Evolutionary conservation across 148 eudicot genomes (phyloP), one percentile per base, ranked within the genome.

Genomic region (Polygonum aviculare): DNA sequence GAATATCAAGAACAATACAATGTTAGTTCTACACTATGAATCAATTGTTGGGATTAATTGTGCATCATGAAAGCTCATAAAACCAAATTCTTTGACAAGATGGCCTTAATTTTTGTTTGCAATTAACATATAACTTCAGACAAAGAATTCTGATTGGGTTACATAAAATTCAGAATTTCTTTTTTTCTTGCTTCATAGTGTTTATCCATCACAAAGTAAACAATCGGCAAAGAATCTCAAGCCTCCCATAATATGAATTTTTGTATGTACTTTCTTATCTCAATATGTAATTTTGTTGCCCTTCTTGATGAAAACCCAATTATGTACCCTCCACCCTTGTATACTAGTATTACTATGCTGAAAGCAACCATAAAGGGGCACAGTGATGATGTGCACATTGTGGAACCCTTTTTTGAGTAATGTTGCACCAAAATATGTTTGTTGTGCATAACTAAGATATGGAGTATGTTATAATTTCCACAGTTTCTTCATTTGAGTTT

Each of bases 1-100:
- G 99, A 95, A 83, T 95, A 79, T 77, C 87, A 90, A 48, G 86
- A 88, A 41, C 94, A 89, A 72, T 73, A 85, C 77, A 83, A 81
- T 82, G 21, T 57, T 33, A 38, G 22, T 57, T 65, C 76, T 70
- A 60, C 7, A 72, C 47, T 19, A 48, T 65, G 44, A 15, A 36
- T 9, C 15, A 67, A 36, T 33, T 63, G 12, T 38, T 31, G 18
- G 36, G 67, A 60, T 26, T 60, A n/a, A 63, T 63, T 33, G 39
- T 12, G 70, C 40, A 63, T 31, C 40, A 63, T 33, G 70, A 40
- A 14, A 35, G 14, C 40, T 63, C 39, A 63, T 63, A 63, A 63
- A 19, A 33, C 70, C 40, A 26, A 63, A 62, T 33, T 62, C 31
- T 12, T 1, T 26, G 35, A 59, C 14, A 18, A n/a, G 12, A 39